Percentiles rank a stretch among this genome's conserved stretches.
phyloP scores from a whole-genome alignment of 192 early-diverging fungal genomes.

The Entomortierella parvispora region DNA sequence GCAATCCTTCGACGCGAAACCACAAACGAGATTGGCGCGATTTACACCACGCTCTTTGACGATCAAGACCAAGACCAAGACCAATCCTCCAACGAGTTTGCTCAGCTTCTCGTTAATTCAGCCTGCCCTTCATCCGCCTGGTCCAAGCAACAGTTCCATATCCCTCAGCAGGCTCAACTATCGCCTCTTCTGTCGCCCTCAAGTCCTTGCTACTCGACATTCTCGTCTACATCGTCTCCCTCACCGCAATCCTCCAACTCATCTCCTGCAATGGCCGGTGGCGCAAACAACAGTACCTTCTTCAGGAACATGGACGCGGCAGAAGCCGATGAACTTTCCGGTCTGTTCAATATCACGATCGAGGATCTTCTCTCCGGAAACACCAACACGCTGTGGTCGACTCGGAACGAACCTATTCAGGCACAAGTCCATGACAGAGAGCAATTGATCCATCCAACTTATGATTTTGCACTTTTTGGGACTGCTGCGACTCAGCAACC shows the following conservation, averaged over 20 bases:
- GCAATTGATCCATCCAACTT: no score
- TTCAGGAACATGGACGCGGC: not conserved
- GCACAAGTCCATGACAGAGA: no score
- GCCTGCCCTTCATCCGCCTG: no score
- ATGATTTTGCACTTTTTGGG: no score
- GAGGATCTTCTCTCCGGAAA: constrained; percentile 1
- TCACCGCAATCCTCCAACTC: not conserved
- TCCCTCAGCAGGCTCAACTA: not conserved
- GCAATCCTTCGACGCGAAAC: not conserved
- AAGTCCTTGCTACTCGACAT: not conserved
- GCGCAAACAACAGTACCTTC: not conserved
- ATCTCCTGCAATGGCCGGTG: not conserved
- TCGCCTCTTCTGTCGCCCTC: not conserved
- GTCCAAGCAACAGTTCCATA: not conserved
- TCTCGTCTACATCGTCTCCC: not conserved
- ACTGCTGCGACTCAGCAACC: not conserved
- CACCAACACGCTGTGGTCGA: no score
- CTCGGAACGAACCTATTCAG: no score
- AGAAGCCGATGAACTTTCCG: not conserved
- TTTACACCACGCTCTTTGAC: not conserved
- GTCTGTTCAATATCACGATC: constrained; percentile 3
- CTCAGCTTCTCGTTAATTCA: no score
- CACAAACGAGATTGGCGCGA: not conserved
- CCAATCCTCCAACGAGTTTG: no score
- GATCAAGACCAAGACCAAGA: not conserved